Base-by-base conservation (phyloP, 768 basidiomycete species). In the Dentipellis fragilis region DNA sequence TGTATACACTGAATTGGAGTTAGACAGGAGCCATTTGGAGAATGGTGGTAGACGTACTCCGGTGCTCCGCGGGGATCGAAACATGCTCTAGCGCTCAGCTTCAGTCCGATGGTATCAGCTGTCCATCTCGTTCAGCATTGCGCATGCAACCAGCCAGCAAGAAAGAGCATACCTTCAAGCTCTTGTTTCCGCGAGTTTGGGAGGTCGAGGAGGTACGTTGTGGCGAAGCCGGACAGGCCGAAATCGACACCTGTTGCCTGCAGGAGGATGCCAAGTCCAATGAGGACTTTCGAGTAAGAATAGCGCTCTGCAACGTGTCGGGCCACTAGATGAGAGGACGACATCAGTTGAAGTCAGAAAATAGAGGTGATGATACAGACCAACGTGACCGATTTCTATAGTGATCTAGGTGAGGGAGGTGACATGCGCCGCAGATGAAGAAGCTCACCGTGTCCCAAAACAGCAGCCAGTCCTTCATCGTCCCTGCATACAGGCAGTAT, bases 61-160 rank as follows among this genome's bases (percentile, higher is more conserved):
- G 87, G 81, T 3, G 89, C 80, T 19, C 84, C 87, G 16, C 68
- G 71, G 0, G 94, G 93, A 64, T 97, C 80, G 66, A 82, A 97
- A 69, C 94, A 98, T 0, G 93, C 94, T 61, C 76, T 78, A 51
- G 90, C 77, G 72, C 87, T 86, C 23, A 97, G 74, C 6, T 77
- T 76, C 48, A 97, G 68, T 8, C 95, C 94, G 51, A 98, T 86
- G 29, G 80, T 76, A 66, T 97, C 94, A 38, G 94, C 94, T 91
- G 59, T 17, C 45, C 14, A 35, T 49, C 11, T 8, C 12, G 35
- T 42, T 48, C 8, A 10, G 23, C 11, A 14, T 11, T 29, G 22
- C 16, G 17, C 22, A 11, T 40, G 17, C 10, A 16, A 10, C 1
- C 2, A 6, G 37, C 3, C 14, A 39, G 4, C 4, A 35, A 37